Base-by-base conservation (phyloP, 306 rosid genomes). In the Trifolium pratense region DNA sequence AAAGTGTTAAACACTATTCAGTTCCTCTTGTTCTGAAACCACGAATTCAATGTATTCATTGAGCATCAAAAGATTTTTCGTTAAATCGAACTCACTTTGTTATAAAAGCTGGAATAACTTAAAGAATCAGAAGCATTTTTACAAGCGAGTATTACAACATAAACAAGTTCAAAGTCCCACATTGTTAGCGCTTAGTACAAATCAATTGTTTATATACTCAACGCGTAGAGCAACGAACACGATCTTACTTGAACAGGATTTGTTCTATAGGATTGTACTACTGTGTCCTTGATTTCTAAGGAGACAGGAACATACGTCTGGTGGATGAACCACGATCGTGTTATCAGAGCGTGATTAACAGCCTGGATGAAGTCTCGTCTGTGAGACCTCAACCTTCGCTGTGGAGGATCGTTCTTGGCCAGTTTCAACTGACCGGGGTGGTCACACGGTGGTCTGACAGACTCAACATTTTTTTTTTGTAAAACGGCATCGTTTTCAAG, bases 221-320 rank as follows among this genome's bases (percentile, higher is more conserved):
- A 0, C 0, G 1, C 15, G 6, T 3, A 1, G 0, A 11, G 1
- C 15, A 3, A 0, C 0, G 1, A 5, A 0, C 13, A 51, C 25
- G 57, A 51, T 25, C 57, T 51, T 51, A 51, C 57, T 51, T 51
- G 57, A 51, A 51, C 57, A 51, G 57, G 57, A 51, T 51, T 25
- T 51, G 57, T 51, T 51, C 57, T 51, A 51, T 51, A 51, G 57
- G 57, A 21, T 51, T 2, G 60, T 20, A 53, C 60, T 20, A 20
- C 31, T 53, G 31, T 53, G 15, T 53, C 60, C 31, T 20, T 53
- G 31, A 20, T 20, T 53, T 20, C 60, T 17, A 52, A 51, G 58
- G 58, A 51, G 58, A 51, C 58, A 17, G 25, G 58, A 51, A 17
- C 26, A 1, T 14, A 51, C 1, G 1, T 51, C 25, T 51, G 58